These are phyloP conservation scores for Globisporangium barbulae DNA, from an alignment of 352 stramenopile genomes.

Conservation along the genomic window DNA sequence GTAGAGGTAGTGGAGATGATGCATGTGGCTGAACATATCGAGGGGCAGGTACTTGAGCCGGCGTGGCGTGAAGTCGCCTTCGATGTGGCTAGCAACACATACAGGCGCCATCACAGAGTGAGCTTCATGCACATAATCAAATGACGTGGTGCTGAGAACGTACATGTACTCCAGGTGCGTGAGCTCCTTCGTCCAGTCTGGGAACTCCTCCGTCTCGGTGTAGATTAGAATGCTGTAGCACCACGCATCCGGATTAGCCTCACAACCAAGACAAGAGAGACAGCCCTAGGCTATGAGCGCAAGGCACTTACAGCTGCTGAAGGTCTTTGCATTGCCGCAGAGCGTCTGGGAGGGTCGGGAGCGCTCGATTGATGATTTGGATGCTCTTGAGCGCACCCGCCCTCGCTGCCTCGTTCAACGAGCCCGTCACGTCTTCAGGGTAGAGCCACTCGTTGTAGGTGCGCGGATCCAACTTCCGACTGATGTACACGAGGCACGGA, in stretches of 20 bases:
- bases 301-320: constrained; percentile 18
- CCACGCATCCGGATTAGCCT: not conserved
- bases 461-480: constrained; percentile 2
- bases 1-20: constrained; percentile 12
- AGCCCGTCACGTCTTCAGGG: constrained; percentile 15
- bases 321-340: constrained; percentile 13
- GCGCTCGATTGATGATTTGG: constrained; percentile 21
- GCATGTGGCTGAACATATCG: constrained; percentile 16
- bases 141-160: not conserved
- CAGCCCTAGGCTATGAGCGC: not conserved
- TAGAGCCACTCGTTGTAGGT: constrained; percentile 19
- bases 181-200: constrained; percentile 17
- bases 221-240: constrained; percentile 18
- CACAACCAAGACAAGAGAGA: not conserved
- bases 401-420: constrained; percentile 5
- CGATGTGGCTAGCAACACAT: constrained; percentile 14
- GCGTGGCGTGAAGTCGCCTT: constrained; percentile 17
- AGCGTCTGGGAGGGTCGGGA: constrained; percentile 14
- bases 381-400: constrained; percentile 14
- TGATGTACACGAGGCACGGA: constrained; percentile 19
- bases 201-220: constrained; percentile 18
- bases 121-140: not conserved
- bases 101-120: not conserved
- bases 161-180: constrained; percentile 18
- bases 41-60: constrained; percentile 15